Percentiles rank a stretch among this genome's conserved stretches.
Evolutionary conservation across 176 grass and related monocot species (phyloP).

Genomic region (Triticum monococcum): DNA sequence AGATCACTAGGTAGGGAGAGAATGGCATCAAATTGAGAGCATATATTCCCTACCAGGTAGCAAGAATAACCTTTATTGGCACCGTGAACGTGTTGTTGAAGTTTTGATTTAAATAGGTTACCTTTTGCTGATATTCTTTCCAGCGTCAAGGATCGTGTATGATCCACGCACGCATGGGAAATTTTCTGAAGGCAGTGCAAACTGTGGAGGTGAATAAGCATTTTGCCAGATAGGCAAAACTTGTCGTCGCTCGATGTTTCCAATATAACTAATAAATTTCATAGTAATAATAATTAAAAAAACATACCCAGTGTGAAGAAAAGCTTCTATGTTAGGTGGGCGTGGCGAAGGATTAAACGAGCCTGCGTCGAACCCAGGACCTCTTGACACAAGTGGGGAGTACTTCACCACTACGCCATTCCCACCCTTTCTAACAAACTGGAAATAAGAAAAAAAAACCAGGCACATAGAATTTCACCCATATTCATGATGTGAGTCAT

Average conservation of each 20-base stretch:
- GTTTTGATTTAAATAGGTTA: background rate
- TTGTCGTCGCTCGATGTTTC: background rate
- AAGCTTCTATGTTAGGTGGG: no score
- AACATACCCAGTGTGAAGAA: no score
- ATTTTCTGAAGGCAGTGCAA: background rate
- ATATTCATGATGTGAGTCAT: background rate
- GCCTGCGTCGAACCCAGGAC: no score
- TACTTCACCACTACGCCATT: no score
- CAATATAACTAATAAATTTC: background rate
- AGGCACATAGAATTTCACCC: background rate
- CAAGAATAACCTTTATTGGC: background rate
- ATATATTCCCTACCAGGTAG: slow-evolving; percentile 14
- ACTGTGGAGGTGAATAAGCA: background rate
- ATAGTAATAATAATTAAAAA: no score
- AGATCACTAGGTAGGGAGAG: background rate
- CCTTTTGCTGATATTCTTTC: background rate
- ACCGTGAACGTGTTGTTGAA: background rate
- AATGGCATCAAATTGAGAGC: slow-evolving; percentile 11
- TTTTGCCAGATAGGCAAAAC: background rate
- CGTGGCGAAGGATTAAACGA: no score
- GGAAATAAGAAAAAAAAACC: background rate
- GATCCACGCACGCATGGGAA: background rate
- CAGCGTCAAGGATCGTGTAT: background rate
- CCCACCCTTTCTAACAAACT: background rate
- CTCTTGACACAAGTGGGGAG: no score